Evolutionary conservation across 225 moss, liverwort and hornwort genomes (phyloP), one percentile per base, ranked within the genome.

Genomic region (Marchantia paleacea): DNA sequence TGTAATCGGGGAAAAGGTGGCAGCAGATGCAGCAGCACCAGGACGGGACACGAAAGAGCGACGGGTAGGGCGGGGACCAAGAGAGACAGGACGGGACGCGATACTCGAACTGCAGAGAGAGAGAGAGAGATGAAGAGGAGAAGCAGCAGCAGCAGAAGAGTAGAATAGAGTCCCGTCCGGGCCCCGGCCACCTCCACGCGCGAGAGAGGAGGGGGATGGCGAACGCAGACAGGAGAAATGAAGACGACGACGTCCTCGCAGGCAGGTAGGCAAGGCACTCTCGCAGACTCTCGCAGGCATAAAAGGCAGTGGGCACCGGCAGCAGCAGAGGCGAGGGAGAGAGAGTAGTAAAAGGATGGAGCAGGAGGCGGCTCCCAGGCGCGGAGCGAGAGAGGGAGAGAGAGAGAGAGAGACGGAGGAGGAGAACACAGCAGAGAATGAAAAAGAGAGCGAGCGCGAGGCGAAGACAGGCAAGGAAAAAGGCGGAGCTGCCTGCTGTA

Each of bases 401-500:
- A 47, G 15, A 0, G 50, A 22, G 52, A 73, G 73, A 73, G 22
- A 3, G 52, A 54, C n/a, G 53, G 9, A 24, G 64, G 25, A 64
- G 64, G 25, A 12, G 16, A 62, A 0, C 62, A 24, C 19, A 19
- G 66, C 12, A 12, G 28, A 29, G 28, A 29, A 29, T 1, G 28
- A 66, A 29, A 72, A 48, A 51, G 71, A 72, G 18, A 48, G 28
- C 15, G 47, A 70, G 39, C 12, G 10, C 19, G 69, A 69, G 69
- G 30, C 30, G 51, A 24, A 48, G 51, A 13, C 19, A 48, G 49
- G 71, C 26, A 53, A 12, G 48, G 25, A 13, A 54, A 22, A 73
- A 54, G 53, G 73, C 22, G 73, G 52, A 73, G 73, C 73, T 73
- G 73, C 24, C 73, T 73, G 73, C 52, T 15, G 16, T 49, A 70